Evolutionary conservation across 352 stramenopile genomes (phyloP), one percentile per base, ranked within the genome.

Genomic region (Phytophthora crassamura): DNA sequence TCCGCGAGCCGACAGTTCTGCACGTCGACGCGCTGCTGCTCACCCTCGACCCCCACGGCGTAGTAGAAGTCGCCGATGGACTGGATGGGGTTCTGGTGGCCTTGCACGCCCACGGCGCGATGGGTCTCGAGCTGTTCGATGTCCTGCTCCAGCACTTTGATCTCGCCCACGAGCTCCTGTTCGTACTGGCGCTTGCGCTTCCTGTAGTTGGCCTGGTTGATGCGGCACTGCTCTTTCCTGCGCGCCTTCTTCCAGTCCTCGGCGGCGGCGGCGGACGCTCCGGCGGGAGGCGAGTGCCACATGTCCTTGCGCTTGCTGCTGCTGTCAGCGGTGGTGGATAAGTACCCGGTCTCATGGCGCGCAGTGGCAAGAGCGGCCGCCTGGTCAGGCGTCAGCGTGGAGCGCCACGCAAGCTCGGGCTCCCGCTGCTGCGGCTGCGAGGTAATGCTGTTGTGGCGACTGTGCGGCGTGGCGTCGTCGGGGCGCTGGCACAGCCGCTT

Each of bases 161-260:
- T 80, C 35, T 82, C 43, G 8, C 56, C 51, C 33, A 35, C 46
- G 1, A 83, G 43, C 28, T 75, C 48, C 42, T 68, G 56, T 40
- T 88, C 79, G 39, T 81, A 63, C 28, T 76, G 69, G n/a, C 74
- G 76, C 51, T 88, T 88, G 38, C 79, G 74, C 40, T 77, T 76
- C 25, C 78, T 67, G 61, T 88, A 88, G 53, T 82, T 86, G 36
- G 79, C 79, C 51, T 88, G 79, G 38, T 88, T 88, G 36, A 88
- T 77, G 20, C 79, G 79, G 30, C 79, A 88, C 38, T 88, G 79
- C 56, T 88, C 78, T 58, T 85, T 88, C 8, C 78, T 64, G 1
- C 74, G 64, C 20, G 61, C 67, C 43, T 78, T 81, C 63, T 86
- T 88, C 67, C 67, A 75, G 40, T 72, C 56, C 15, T 72, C 55